Evolutionary conservation across 768 basidiomycete species (phyloP).

Genomic region (Collybia nuda): DNA sequence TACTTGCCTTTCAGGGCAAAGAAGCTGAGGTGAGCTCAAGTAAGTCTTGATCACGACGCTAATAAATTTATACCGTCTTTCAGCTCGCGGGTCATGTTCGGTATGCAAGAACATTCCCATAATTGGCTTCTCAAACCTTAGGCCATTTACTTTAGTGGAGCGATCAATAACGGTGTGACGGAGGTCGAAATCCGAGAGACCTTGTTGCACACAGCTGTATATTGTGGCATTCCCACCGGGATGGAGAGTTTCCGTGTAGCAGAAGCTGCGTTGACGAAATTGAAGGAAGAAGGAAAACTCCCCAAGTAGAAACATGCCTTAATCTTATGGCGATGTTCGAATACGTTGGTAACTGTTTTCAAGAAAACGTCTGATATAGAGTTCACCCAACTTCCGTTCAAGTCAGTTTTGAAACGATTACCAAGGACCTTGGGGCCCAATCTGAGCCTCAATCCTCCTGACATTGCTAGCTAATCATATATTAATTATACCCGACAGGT

Average conservation of each 20-base stretch:
- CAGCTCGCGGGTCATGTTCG: constrained; percentile 39
- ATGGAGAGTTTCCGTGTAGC: constrained; percentile 41
- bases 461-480: too few relatives aligned
- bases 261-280: constrained; percentile 34
- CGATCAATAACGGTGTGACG: constrained; percentile 41
- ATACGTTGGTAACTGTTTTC: too few relatives aligned
- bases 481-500: too few relatives aligned
- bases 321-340: too few relatives aligned
- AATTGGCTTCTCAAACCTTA: not conserved
- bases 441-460: too few relatives aligned
- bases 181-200: constrained; percentile 44
- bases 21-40: constrained; percentile 34
- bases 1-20: constrained; percentile 42
- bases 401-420: too few relatives aligned
- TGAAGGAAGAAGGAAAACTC: constrained; percentile 35
- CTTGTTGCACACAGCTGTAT: constrained; percentile 39
- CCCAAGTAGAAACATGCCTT: not conserved
- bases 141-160: constrained; percentile 26
- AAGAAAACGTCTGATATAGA: too few relatives aligned
- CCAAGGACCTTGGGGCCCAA: too few relatives aligned
- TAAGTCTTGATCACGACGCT: too few relatives aligned
- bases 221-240: constrained; percentile 35
- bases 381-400: too few relatives aligned
- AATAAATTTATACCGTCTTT: not conserved
- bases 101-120: constrained; percentile 11